A percentile compares a stretch with the other conserved stretches of the same genome.
These are phyloP conservation scores for Linaria vulgaris DNA, from an alignment of 257 asterid genomes.

Conservation along the genomic window DNA sequence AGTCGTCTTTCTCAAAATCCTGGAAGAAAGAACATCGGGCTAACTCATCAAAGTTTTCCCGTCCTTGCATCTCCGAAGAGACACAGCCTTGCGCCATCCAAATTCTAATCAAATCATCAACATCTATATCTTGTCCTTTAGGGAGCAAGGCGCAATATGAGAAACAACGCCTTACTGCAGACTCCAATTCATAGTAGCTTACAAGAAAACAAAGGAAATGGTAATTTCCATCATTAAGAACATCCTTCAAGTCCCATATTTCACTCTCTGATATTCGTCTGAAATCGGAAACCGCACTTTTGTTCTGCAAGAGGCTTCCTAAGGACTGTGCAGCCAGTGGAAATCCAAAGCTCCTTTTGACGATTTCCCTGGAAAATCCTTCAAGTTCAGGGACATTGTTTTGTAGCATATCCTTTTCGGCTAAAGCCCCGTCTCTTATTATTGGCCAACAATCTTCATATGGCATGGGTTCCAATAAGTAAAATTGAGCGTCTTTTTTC, in stretches of 20 bases:
- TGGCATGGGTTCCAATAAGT: background rate
- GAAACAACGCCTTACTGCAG: slow-evolving; percentile 34
- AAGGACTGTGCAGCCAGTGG: slow-evolving; percentile 22
- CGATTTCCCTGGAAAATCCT: slow-evolving; percentile 5
- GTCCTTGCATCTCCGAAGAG: slow-evolving; percentile 1
- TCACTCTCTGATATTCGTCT: slow-evolving; percentile 10
- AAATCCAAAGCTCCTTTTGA: slow-evolving; percentile 13
- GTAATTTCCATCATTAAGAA: background rate
- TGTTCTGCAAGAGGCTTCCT: slow-evolving; percentile 13
- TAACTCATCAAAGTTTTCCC: slow-evolving; percentile 10
- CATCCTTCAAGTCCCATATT: slow-evolving; percentile 2
- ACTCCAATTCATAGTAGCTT: slow-evolving; percentile 29
- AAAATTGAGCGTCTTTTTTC: background rate
- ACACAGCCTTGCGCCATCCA: slow-evolving; percentile 44
- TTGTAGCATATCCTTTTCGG: background rate
- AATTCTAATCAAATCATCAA: slow-evolving; percentile 32
- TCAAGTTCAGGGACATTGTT: background rate
- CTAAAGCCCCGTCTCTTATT: background rate
- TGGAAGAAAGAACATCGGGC: slow-evolving; percentile 6
- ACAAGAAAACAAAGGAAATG: slow-evolving; percentile 1
- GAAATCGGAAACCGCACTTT: background rate
- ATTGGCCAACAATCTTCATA: background rate
- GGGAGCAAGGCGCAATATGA: slow-evolving; percentile 41
- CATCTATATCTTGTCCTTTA: slow-evolving; percentile 33
- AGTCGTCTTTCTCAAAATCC: background rate